Base-by-base conservation (phyloP, 768 basidiomycete species). In the Termitomyces sp. region DNA sequence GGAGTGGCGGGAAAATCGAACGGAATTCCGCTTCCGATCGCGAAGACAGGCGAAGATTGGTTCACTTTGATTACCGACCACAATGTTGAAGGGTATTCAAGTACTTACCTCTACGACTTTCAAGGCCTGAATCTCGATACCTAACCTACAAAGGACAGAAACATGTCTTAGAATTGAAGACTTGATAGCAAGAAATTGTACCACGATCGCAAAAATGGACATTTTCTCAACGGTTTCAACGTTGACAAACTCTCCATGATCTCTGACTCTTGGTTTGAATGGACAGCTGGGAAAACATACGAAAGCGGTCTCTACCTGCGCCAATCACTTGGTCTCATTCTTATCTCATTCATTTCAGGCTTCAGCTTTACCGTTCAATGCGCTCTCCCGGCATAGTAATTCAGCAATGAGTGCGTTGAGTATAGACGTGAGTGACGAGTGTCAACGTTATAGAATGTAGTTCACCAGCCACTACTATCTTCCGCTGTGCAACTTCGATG, bases 21-120 rank as follows among this genome's bases (percentile, higher is more conserved):
- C 56, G 56, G 56, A 50, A 44, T 34, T 47, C 48, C 56, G 48
- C 41, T 57, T 51, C 55, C 55, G 46, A 50, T 49, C 47, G 29
- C 45, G 29, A 46, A 46, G 46, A 32, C 46, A n/a, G n/a, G n/a
- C 45, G 17, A 29, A n/a, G 12, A 5, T 46, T 12, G 29, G 29
- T 31, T 12, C 17, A n/a, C n/a, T 21, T 38, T 17, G 37, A 17
- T 7, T 29, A n/a, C 21, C 34, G 34, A 43, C 29, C 21, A 43
- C 27, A 8, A 12, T 34, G 47, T 48, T n/a, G 31, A n/a, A 31
- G 44, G 11, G 3, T 40, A 40, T 29, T 3, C 7, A 29, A 4
- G 29, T 29, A 29, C 29, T 29, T 7, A 29, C 29, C 7, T n/a
- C 40, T 10, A 21, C 19, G 5, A 4, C 40, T 17, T 10, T 7